Evolutionary conservation across 2,329 filamentous ascomycete genomes (phyloP).

Genomic region (Colletotrichum liaoningense): DNA sequence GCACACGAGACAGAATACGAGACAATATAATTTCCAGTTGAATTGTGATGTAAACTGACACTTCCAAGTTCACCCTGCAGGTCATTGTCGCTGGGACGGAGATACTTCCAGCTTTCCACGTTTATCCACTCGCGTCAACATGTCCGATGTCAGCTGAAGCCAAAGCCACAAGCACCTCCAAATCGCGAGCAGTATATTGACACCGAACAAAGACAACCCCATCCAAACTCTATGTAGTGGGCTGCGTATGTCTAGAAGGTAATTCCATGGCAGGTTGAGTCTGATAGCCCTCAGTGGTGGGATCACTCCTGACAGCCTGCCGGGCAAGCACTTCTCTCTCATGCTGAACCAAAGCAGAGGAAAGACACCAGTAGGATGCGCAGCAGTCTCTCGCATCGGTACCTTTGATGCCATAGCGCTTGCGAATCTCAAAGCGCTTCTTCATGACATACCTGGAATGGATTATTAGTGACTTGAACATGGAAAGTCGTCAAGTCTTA

Average conservation of each 20-base stretch:
- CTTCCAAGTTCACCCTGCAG: too few species aligned
- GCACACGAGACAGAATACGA: not conserved
- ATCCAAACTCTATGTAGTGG: not conserved
- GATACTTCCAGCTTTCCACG: not conserved
- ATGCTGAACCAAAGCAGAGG: constrained; percentile 1
- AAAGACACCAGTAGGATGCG: not conserved
- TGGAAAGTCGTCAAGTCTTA: too few species aligned
- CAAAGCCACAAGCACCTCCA: too few species aligned
- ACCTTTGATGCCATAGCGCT: constrained; percentile 4
- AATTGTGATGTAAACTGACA: not conserved
- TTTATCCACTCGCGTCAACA: too few species aligned
- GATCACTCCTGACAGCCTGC: not conserved
- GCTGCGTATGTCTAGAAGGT: not conserved
- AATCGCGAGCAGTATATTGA: too few species aligned
- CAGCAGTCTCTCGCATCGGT: constrained; percentile 9
- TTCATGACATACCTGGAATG: constrained; percentile 1
- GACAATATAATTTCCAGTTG: not conserved
- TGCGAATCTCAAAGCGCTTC: constrained; percentile 7
- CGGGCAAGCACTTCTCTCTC: constrained; percentile 8
- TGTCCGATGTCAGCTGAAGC: not conserved
- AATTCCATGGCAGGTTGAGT: not conserved
- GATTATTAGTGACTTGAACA: not conserved
- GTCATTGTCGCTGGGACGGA: not conserved
- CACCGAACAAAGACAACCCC: too few species aligned
- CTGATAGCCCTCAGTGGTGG: not conserved